Conservation (phyloP, 208 protist species). For the Endotrypanum monterogeii region DNA sequence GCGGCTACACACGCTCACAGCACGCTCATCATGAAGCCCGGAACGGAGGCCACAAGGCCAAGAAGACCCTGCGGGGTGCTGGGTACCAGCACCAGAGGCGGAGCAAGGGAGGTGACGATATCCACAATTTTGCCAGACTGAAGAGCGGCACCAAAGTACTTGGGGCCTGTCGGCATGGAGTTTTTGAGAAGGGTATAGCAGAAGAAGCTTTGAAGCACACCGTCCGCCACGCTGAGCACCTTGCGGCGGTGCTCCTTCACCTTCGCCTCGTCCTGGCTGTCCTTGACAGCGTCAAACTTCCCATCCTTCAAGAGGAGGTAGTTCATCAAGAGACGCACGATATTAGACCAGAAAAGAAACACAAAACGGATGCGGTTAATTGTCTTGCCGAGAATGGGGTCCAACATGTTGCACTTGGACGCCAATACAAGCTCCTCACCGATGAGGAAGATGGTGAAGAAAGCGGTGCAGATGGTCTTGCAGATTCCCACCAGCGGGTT, state of each 20-base stretch:
- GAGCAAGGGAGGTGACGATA: slow-evolving; percentile 62
- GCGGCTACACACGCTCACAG: slow-evolving; percentile 23
- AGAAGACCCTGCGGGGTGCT: slow-evolving; percentile 70
- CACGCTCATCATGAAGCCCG: slow-evolving; percentile 62
- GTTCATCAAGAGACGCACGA: slow-evolving; percentile 65
- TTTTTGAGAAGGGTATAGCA: slow-evolving; percentile 73
- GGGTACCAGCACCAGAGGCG: slow-evolving; percentile 46
- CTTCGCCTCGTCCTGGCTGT: slow-evolving; percentile 43
- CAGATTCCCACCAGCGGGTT: slow-evolving; percentile 45
- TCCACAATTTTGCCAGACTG: slow-evolving; percentile 45
- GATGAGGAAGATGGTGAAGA: slow-evolving; percentile 78
- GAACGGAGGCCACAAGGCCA: slow-evolving; percentile 66
- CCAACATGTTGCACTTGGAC: slow-evolving; percentile 51
- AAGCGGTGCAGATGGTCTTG: slow-evolving; percentile 60
- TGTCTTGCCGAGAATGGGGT: slow-evolving; percentile 33
- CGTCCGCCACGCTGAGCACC: slow-evolving; percentile 58
- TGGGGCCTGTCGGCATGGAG: slow-evolving; percentile 51
- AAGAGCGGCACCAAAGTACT: slow-evolving; percentile 41
- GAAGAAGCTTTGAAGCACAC: slow-evolving; percentile 70
- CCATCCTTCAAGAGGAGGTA: slow-evolving; percentile 54
- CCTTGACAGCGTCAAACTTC: slow-evolving; percentile 47
- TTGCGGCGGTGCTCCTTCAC: slow-evolving; percentile 59
- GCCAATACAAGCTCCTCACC: slow-evolving; percentile 78
- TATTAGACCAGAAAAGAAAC: slow-evolving; percentile 88
- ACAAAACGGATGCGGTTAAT: slow-evolving; percentile 73